Conservation (phyloP, 176 grass and related monocot species). For the Aechmea fasciata region DNA sequence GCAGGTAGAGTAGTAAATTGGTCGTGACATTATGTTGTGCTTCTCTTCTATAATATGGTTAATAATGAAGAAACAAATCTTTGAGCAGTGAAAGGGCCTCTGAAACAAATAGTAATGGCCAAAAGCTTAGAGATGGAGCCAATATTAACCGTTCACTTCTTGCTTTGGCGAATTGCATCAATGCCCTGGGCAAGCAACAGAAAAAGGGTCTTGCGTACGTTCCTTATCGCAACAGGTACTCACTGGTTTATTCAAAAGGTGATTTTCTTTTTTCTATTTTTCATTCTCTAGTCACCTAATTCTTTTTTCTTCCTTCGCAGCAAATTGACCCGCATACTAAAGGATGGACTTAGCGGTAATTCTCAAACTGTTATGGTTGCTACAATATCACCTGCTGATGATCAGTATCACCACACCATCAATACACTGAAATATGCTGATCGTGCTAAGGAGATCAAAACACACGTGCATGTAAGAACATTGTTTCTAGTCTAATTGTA, state of each 20-base stretch:
- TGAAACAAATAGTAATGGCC: conserved; percentile 86
- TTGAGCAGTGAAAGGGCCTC: conserved; percentile 82
- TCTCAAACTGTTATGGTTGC: conserved; percentile 98
- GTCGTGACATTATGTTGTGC: background rate
- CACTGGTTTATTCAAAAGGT: conserved; percentile 2
- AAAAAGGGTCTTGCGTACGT: conserved; percentile 99
- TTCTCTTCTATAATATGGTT: conserved; percentile 1
- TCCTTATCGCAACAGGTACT: conserved; percentile 96
- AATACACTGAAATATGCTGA: conserved; percentile 99
- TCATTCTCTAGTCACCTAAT: conserved; percentile 14
- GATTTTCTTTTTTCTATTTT: conserved; percentile 14
- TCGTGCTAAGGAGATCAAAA: conserved; percentile 99
- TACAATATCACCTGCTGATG: conserved; percentile 89
- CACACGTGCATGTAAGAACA: conserved; percentile 81
- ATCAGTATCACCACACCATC: conserved; percentile 93
- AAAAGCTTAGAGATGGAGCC: conserved; percentile 97
- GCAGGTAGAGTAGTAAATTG: conserved; percentile 38
- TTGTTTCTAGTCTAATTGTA: background rate
- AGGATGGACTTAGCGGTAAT: conserved; percentile 97
- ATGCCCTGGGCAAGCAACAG: conserved; percentile 96
- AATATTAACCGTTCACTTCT: conserved; percentile 94
- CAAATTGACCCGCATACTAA: conserved; percentile 97
- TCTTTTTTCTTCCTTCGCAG: conserved; percentile 34
- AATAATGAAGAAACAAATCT: conserved; percentile 7
- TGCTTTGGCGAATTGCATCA: conserved; percentile 96